Evolutionary conservation across 371 early-diverging fungal species (phyloP).

Genomic region (Apophysomyces trapeziformis): DNA sequence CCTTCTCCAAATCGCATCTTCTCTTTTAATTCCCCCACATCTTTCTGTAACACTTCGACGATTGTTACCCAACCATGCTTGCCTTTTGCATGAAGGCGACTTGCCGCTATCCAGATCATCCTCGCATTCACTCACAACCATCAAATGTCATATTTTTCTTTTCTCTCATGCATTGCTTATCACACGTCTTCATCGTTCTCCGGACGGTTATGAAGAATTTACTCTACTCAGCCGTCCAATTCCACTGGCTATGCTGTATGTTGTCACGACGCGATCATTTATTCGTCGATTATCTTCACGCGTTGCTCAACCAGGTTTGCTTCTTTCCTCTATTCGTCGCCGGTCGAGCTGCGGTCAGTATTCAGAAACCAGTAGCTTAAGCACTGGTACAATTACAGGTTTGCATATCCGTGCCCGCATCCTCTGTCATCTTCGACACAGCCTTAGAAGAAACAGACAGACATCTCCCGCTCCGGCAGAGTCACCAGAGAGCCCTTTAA

Average conservation of each 20-base stretch:
- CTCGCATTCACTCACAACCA: slow-evolving; percentile 29
- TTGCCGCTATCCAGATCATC: slow-evolving; percentile 28
- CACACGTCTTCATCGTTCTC: slow-evolving; percentile 24
- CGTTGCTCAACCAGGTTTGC: neutral
- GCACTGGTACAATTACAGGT: slow-evolving; percentile 15
- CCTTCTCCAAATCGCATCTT: slow-evolving; percentile 26
- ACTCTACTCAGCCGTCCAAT: slow-evolving; percentile 27
- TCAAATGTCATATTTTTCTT: slow-evolving; percentile 35
- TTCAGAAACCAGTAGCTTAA: neutral
- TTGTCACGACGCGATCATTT: slow-evolving; percentile 9
- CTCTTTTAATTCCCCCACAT: slow-evolving; percentile 25
- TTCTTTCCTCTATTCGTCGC: slow-evolving; percentile 8
- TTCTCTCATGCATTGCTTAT: slow-evolving; percentile 42
- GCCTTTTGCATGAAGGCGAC: slow-evolving; percentile 30
- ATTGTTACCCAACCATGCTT: slow-evolving; percentile 21
- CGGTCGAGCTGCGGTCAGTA: slow-evolving; percentile 5
- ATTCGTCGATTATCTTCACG: slow-evolving; percentile 2
- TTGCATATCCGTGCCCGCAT: slow-evolving; percentile 22
- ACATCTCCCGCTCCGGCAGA: slow-evolving; percentile 6
- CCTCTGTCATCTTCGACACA: slow-evolving; percentile 19
- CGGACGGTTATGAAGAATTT: slow-evolving; percentile 24
- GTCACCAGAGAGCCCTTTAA: too few relatives aligned
- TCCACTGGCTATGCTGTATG: slow-evolving; percentile 29
- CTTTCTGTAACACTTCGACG: slow-evolving; percentile 14
- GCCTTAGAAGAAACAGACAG: slow-evolving; percentile 7